These are phyloP conservation scores for Copromyces sp. DNA, from an alignment of 495 filamentous ascomycete genomes.

Conservation along the genomic window DNA sequence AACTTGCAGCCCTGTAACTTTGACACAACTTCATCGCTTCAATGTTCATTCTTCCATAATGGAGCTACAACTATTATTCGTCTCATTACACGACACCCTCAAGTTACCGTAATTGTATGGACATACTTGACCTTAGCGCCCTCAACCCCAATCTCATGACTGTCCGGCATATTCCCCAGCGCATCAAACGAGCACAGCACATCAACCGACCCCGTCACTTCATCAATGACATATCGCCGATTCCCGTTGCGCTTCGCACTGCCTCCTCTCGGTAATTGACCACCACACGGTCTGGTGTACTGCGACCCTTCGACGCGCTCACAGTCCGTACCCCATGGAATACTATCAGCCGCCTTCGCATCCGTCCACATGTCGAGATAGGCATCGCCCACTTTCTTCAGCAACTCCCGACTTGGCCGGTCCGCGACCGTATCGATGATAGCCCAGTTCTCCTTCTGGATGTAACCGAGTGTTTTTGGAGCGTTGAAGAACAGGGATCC, in stretches of 20 bases:
- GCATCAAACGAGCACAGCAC: constrained; percentile 38
- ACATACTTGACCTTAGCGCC: constrained; percentile 38
- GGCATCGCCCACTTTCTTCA: constrained; percentile 34
- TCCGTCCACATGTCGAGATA: constrained; percentile 44
- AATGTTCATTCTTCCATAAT: neutral
- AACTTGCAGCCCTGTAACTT: neutral
- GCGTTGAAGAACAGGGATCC: constrained; percentile 40
- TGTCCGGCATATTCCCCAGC: constrained; percentile 34
- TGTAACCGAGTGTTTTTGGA: constrained; percentile 28
- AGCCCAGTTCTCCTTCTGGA: constrained; percentile 34
- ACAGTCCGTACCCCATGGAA: constrained; percentile 39
- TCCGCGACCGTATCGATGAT: constrained; percentile 14
- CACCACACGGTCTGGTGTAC: constrained; percentile 31
- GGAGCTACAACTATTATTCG: neutral
- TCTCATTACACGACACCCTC: neutral
- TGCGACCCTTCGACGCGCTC: constrained; percentile 35
- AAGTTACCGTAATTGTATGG: constrained; percentile 27
- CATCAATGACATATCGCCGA: constrained; percentile 42
- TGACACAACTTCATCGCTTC: neutral
- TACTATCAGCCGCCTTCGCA: constrained; percentile 29
- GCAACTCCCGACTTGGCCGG: constrained; percentile 25
- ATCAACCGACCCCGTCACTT: constrained; percentile 35
- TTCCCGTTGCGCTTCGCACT: constrained; percentile 29
- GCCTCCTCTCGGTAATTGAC: constrained; percentile 28
- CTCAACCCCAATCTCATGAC: constrained; percentile 36